Percentiles rank a stretch among this genome's conserved stretches.
Conservation (phyloP, 2,329 filamentous ascomycete species). For the Alternaria sp. region DNA sequence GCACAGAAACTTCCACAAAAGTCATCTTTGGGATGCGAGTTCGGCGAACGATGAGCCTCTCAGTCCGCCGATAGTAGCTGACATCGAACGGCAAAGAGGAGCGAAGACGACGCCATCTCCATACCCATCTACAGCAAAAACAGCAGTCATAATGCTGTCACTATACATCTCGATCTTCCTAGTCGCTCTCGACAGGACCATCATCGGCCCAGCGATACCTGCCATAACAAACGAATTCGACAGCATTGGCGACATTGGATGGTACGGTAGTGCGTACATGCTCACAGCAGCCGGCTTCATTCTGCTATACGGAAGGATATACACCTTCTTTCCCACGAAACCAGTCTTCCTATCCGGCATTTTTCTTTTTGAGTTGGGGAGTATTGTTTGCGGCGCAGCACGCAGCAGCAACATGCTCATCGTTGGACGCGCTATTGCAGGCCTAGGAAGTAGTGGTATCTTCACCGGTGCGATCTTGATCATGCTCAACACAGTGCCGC, state of each 20-base stretch:
- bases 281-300: conserved; percentile 53
- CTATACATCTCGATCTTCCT: conserved; percentile 47
- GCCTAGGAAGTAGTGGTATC: conserved; percentile 43
- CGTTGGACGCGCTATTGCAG: conserved; percentile 43
- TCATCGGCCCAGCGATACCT: conserved; percentile 57
- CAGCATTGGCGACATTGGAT: conserved; percentile 54
- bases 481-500: conserved; percentile 47
- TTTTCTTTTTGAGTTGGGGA: conserved; percentile 60
- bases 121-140: conserved; percentile 38
- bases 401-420: conserved; percentile 40
- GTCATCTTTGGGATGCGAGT: conserved; percentile 19
- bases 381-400: conserved; percentile 61
- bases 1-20: conserved; percentile 17
- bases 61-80: not conserved
- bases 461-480: conserved; percentile 48
- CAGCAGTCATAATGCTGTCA: conserved; percentile 41
- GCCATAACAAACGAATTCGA: conserved; percentile 57
- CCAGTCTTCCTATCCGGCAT: conserved; percentile 61
- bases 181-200: conserved; percentile 54
- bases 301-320: conserved; percentile 57
- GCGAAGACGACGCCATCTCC: not conserved
- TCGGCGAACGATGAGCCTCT: conserved; percentile 13
- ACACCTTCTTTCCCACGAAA: conserved; percentile 61
- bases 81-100: conserved; percentile 8
- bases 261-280: conserved; percentile 55